Base-by-base conservation (phyloP, 345 rosid genomes). In the Eutrema japonicum region DNA sequence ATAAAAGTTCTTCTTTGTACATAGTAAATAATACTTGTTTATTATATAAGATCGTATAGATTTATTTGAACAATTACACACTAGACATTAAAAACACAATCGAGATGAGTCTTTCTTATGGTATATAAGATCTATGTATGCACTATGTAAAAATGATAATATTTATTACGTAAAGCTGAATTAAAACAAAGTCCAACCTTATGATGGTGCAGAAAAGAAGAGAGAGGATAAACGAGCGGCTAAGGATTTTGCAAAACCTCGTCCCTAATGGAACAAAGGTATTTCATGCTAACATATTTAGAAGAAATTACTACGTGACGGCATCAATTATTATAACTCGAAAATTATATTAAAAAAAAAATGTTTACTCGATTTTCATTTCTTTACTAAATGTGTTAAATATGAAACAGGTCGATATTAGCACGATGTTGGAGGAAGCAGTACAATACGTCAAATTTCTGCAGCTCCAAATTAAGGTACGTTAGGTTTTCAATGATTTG, bases 391-490 rank as follows among this genome's bases (percentile, higher is more conserved):
- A 40, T 66, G 32, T 48, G 12, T 58, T 67, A 52, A 66, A 40
- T 54, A 33, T 27, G 46, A 57, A 36, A 60, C 84, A 88, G 90
- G 94, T 91, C 64, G 97, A 91, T 62, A 87, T 91, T 33, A 91
- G 97, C 79, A 91, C 97, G 38, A 90, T 90, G 96, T 92, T 90
- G 74, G 96, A 90, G 73, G 96, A 90, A 85, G 93, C 96, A 36
- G 96, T 88, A 43, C 84, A 83, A 12, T 90, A 90, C 47, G 96
- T 90, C 26, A 88, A 90, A 76, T 88, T 90, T 62, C 68, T 90
- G 73, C 96, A 88, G 65, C 86, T 90, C 46, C 96, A 88, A 71
- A 88, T 91, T 49, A 86, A 86, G 91, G 97, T 88, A 75, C 46
- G 4, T 48, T 9, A 9, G 12, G 57, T 26, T 49, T 16, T 64